Conservation (phyloP, 2,329 filamentous ascomycete genomes). For the Dendryphion nanum region DNA sequence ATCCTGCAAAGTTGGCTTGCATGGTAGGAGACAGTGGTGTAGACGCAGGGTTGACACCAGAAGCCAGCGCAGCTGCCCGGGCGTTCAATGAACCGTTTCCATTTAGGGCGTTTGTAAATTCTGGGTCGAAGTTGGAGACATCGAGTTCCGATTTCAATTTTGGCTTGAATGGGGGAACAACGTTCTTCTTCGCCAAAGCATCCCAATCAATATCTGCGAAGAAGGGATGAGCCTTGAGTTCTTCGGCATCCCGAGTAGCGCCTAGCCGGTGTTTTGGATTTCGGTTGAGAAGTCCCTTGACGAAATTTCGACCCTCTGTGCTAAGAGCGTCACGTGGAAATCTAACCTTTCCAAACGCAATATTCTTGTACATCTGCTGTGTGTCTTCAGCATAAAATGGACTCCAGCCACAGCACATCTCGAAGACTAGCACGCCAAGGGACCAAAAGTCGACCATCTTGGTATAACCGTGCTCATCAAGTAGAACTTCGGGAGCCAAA, state of each 20-base stretch:
- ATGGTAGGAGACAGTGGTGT: conserved; percentile 93
- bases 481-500: conserved; percentile 86
- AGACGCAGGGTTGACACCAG: conserved; percentile 76
- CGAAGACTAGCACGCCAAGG: conserved; percentile 92
- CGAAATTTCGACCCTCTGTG: conserved; percentile 93
- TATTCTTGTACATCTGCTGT: conserved; percentile 99
- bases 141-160: conserved; percentile 95
- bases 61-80: conserved; percentile 80
- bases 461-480: conserved; percentile 96
- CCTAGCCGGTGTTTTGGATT: conserved; percentile 95
- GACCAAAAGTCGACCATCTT: conserved; percentile 99
- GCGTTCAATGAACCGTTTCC: conserved; percentile 85
- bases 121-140: conserved; percentile 96
- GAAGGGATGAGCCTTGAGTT: conserved; percentile 92
- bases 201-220: conserved; percentile 94
- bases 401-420: conserved; percentile 99
- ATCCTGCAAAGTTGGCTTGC: conserved; percentile 97
- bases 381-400: conserved; percentile 99
- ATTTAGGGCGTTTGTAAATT: conserved; percentile 93
- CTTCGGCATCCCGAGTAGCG: conserved; percentile 85
- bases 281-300: conserved; percentile 94
- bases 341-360: conserved; percentile 96
- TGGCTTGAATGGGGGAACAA: conserved; percentile 95
- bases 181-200: conserved; percentile 81
- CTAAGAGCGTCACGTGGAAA: conserved; percentile 94